Percentiles rank a stretch among this genome's conserved stretches.
phyloP scores from a whole-genome alignment of 257 asterid species.

The Capsicum baccatum region DNA sequence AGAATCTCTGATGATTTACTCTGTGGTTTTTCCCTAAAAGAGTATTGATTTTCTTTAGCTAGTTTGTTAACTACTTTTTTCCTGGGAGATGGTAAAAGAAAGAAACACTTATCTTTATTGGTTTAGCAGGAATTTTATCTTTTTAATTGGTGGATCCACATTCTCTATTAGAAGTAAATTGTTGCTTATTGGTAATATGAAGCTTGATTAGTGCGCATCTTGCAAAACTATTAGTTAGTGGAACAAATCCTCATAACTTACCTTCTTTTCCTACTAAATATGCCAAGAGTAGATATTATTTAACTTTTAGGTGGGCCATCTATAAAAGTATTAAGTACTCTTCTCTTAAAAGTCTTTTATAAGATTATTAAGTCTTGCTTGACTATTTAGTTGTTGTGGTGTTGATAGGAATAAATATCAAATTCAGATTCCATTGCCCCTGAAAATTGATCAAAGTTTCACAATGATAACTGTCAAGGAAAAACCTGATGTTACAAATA shows the following conservation, averaged over 20 bases:
- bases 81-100: not conserved
- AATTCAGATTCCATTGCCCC: slow-evolving; percentile 97
- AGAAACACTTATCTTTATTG: not conserved
- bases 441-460: slow-evolving; percentile 96
- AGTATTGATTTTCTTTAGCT: not conserved
- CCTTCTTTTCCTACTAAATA: not conserved
- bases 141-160: slow-evolving; percentile 2
- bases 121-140: not conserved
- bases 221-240: not conserved
- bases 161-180: not conserved
- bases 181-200: not conserved
- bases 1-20: not conserved
- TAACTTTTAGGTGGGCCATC: not conserved
- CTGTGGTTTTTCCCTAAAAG: not conserved
- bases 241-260: not conserved
- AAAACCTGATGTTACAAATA: slow-evolving; percentile 96
- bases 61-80: not conserved
- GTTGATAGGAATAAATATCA: slow-evolving; percentile 96
- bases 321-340: not conserved
- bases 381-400: slow-evolving; percentile 48
- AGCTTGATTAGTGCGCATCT: not conserved
- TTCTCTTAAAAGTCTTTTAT: not conserved
- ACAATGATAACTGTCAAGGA: slow-evolving; percentile 99
- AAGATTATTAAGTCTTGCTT: slow-evolving; percentile 22
- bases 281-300: not conserved